Base-by-base conservation (phyloP, 2,329 filamentous ascomycete species). In the Aspergillus melleus region DNA sequence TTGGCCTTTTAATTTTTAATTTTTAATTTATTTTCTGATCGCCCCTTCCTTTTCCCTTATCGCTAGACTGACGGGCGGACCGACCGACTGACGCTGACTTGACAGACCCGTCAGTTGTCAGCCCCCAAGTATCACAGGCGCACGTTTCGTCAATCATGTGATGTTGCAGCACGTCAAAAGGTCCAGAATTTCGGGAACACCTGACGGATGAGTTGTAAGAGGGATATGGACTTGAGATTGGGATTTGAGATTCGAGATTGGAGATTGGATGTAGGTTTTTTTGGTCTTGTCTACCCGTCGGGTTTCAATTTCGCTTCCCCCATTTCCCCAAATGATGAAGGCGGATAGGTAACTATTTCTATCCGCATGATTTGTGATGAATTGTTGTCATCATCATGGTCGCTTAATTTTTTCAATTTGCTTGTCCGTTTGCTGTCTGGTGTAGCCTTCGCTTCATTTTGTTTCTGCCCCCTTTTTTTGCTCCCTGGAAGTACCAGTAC, bases 131-230 rank as follows among this genome's bases (percentile, higher is more conserved):
- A 60, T 58, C 63, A 69, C 63, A 61, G 54, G 57, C 51, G 63
- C 68, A 71, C 65, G 67, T 70, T 70, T 69, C 59, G 59, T 54
- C 61, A 65, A 69, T 70, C 70, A 71, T 67, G 70, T 72, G 68
- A 72, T 70, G 55, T 61, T 63, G 52, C 60, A 58, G 52, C 60
- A 58, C 30, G 53, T 49, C 42, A 19, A 29, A 29, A 52, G 56
- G 54, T 58, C 52, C 51, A 54, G 47, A 30, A 30, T 32, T 52
- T 29, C 29, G n/a, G 36, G 52, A 56, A 58, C 57, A 58, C 39
- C 60, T 62, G 54, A 60, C 57, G 30, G 55, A 54, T 60, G 61
- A 61, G 59, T 59, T 61, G 62, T 60, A 51, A 62, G 49, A 53
- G 58, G 6, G 26, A n/a, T 39, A 16, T 6, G 16, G 36, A 42